These are phyloP conservation scores for Camelina laxa DNA, from an alignment of 345 rosid genomes.

Conservation along the genomic window DNA sequence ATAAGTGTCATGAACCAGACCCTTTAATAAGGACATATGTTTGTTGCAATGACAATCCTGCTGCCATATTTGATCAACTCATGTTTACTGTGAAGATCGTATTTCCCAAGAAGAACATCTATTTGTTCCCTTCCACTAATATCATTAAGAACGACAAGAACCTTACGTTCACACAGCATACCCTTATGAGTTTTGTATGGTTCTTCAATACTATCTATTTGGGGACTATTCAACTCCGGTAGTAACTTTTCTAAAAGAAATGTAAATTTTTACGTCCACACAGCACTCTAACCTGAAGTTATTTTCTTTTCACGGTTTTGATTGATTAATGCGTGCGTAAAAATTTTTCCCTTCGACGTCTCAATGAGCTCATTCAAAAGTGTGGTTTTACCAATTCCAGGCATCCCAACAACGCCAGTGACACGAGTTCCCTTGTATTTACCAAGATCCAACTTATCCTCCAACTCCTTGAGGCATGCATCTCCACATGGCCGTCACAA, in stretches of 20 bases:
- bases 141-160: constrained; percentile 20
- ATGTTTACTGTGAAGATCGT: neutral
- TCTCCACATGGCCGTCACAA: too few species aligned
- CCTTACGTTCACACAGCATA: neutral
- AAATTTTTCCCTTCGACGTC: neutral
- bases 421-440: neutral
- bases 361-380: neutral
- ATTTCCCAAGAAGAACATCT: neutral
- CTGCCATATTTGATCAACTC: constrained; percentile 25
- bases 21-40: constrained; percentile 23
- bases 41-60: constrained; percentile 33
- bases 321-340: neutral
- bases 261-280: too few species aligned
- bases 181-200: constrained; percentile 1
- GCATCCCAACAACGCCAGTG: constrained; percentile 22
- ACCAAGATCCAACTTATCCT: neutral
- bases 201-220: neutral
- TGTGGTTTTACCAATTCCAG: constrained; percentile 32
- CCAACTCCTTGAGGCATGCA: constrained; percentile 7
- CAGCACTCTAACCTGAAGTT: neutral
- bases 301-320: neutral
- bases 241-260: neutral
- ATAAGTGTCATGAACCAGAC: neutral
- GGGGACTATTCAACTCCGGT: neutral
- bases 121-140: constrained; percentile 3